phyloP scores from a whole-genome alignment of 768 basidiomycete genomes.

The Exsudoporus frostii region DNA sequence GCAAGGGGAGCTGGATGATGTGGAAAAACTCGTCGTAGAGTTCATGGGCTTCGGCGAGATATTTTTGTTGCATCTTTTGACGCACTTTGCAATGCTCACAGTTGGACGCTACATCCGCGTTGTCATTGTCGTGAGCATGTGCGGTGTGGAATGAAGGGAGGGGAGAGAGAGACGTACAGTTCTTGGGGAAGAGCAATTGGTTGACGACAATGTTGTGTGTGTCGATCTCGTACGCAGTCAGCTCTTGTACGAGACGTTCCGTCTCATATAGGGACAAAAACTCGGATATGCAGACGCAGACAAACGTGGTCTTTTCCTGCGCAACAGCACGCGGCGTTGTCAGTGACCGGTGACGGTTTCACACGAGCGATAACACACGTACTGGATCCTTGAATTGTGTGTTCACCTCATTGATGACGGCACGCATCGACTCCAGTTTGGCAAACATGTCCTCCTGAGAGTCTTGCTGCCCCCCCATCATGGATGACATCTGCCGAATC shows the following conservation, averaged over 20 bases:
- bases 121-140: neutral
- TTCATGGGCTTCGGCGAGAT: conserved; percentile 93
- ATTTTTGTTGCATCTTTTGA: conserved; percentile 98
- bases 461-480: conserved; percentile 91
- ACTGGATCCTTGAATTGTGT: conserved; percentile 99
- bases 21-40: conserved; percentile 99
- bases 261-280: conserved; percentile 98
- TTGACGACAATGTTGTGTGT: conserved; percentile 99
- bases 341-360: neutral
- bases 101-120: conserved; percentile 60
- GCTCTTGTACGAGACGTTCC: conserved; percentile 94
- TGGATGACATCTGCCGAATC: conserved; percentile 92
- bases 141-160: neutral
- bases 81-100: conserved; percentile 96
- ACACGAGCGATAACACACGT: conserved; percentile 27
- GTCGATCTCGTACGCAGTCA: conserved; percentile 93
- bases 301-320: conserved; percentile 97
- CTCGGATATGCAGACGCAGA: conserved; percentile 98
- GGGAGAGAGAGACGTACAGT: conserved; percentile 50
- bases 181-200: conserved; percentile 91
- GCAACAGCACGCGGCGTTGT: neutral
- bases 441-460: conserved; percentile 99
- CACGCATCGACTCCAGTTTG: conserved; percentile 95
- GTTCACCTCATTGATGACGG: conserved; percentile 97
- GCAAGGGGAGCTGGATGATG: conserved; percentile 86